phyloP scores from a whole-genome alignment of 1,284 basidiomycete genomes.

The Sphaerobolus stellatus region DNA sequence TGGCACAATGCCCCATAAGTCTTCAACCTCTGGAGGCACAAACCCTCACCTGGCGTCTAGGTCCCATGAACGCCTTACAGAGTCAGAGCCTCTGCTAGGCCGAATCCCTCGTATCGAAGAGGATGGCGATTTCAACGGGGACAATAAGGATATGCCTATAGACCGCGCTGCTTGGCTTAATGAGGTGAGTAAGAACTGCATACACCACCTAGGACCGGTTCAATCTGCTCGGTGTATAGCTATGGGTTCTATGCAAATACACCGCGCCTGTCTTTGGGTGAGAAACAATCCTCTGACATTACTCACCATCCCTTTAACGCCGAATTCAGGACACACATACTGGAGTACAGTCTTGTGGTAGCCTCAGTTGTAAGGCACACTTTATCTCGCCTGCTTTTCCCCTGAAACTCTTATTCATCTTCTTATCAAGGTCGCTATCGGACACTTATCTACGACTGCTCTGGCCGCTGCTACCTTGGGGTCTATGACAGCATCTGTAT shows the following conservation, averaged over 20 bases:
- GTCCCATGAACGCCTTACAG: not conserved
- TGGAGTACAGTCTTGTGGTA: slow-evolving; percentile 26
- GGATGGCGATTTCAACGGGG: not conserved
- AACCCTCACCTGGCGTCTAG: not conserved
- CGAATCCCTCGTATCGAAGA: slow-evolving; percentile 6
- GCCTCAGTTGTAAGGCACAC: slow-evolving; percentile 21
- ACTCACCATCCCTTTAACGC: not conserved
- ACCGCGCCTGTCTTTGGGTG: slow-evolving; percentile 21
- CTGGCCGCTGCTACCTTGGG: slow-evolving; percentile 43
- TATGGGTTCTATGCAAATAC: slow-evolving; percentile 14
- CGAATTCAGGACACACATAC: slow-evolving; percentile 24
- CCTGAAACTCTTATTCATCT: too few relatives aligned
- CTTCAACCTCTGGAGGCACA: not conserved
- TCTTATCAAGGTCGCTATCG: slow-evolving; percentile 33
- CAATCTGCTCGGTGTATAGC: not conserved
- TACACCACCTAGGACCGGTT: not conserved
- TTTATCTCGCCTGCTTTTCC: not conserved
- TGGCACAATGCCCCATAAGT: slow-evolving; percentile 1
- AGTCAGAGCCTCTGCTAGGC: slow-evolving; percentile 8
- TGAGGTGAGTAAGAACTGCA: not conserved
- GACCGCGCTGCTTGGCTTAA: not conserved
- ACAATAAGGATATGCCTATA: not conserved
- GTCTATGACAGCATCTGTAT: slow-evolving; percentile 43
- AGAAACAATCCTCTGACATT: not conserved
- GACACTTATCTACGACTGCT: slow-evolving; percentile 40